Evolutionary conservation across 371 early-diverging fungal species (phyloP).

Genomic region (Saksenaea oblongispora): DNA sequence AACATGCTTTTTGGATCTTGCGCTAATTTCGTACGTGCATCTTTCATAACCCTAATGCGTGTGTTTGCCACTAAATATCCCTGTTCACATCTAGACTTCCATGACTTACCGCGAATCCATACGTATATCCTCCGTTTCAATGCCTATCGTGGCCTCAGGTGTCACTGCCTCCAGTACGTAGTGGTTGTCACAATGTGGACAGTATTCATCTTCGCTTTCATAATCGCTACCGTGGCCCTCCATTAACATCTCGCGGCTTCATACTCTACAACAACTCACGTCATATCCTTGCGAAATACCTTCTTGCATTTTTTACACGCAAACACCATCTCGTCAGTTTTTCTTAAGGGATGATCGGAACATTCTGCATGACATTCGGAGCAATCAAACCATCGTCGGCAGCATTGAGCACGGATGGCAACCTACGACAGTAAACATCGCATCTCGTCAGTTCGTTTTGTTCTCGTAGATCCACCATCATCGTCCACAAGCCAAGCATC

Average conservation of each 20-base stretch:
- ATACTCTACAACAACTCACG: conserved; percentile 38
- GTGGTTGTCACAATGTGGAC: conserved; percentile 97
- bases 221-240: conserved; percentile 58
- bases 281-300: conserved; percentile 91
- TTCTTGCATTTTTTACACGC: conserved; percentile 98
- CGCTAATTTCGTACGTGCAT: conserved; percentile 28
- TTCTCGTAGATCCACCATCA: not conserved
- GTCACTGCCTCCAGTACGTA: conserved; percentile 93
- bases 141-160: conserved; percentile 78
- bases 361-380: conserved; percentile 92
- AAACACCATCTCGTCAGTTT: conserved; percentile 91
- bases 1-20: conserved; percentile 35
- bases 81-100: not conserved
- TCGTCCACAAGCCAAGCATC: not conserved
- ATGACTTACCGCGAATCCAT: conserved; percentile 58
- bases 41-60: conserved; percentile 35
- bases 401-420: conserved; percentile 91
- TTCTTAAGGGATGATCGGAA: conserved; percentile 78
- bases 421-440: conserved; percentile 58
- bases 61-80: not conserved
- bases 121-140: conserved; percentile 93
- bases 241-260: not conserved
- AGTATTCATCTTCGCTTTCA: conserved; percentile 95
- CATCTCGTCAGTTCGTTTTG: not conserved
- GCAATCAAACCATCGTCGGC: conserved; percentile 97